These are phyloP conservation scores for Chlorella sp. DNA, from an alignment of 139 green algal species.

Conservation along the genomic window DNA sequence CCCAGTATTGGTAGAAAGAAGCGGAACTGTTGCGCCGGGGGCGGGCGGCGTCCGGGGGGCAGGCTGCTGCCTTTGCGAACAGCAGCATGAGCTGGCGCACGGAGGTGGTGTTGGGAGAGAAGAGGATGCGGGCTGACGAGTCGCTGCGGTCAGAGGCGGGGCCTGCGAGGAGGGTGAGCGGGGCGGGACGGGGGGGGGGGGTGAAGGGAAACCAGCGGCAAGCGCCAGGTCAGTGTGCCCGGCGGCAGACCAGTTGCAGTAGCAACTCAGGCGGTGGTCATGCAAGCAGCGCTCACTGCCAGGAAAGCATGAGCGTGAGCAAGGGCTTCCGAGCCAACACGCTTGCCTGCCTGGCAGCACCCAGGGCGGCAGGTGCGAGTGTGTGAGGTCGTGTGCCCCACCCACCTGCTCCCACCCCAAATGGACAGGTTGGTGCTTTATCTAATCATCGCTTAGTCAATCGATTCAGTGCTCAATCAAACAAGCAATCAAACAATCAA, in stretches of 20 bases:
- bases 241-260: background rate
- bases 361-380: too few relatives aligned
- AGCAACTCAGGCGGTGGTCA: background rate
- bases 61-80: constrained; percentile 64
- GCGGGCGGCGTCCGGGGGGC: constrained; percentile 49
- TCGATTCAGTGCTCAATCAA: too few relatives aligned
- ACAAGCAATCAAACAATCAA: too few relatives aligned
- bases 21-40: constrained; percentile 16
- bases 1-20: constrained; percentile 70
- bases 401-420: too few relatives aligned
- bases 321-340: background rate
- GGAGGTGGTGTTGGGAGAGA: constrained; percentile 57
- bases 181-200: background rate
- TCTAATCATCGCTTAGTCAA: too few relatives aligned
- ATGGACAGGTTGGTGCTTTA: too few relatives aligned
- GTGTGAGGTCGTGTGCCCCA: too few relatives aligned
- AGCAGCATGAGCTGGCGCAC: constrained; percentile 41
- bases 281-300: too few relatives aligned
- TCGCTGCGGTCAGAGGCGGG: constrained; percentile 43
- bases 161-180: constrained; percentile 43
- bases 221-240: background rate
- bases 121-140: constrained; percentile 47
- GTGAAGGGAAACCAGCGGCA: background rate
- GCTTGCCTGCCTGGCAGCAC: background rate
- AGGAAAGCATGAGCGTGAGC: background rate